Evolutionary conservation across 2,329 filamentous ascomycete genomes (phyloP).

Genomic region (Sporothrix luriei): DNA sequence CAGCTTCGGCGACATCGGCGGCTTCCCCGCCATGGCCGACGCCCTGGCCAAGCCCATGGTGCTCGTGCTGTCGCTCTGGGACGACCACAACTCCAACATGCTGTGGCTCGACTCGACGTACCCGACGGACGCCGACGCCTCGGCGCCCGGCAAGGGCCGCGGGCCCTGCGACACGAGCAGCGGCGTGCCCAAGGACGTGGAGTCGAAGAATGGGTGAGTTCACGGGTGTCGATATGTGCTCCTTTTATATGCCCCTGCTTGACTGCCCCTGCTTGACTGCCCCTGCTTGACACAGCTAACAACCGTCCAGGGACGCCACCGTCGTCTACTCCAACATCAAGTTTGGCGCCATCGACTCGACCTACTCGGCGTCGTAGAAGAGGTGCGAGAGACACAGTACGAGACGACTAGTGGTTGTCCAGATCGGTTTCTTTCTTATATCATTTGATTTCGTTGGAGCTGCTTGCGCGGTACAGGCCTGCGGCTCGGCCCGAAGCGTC

Average conservation of each 20-base stretch:
- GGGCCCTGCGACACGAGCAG: constrained; percentile 52
- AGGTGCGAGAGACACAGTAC: not conserved
- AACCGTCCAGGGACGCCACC: constrained; percentile 25
- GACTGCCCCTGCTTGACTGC: too few species aligned
- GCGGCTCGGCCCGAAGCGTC: constrained; percentile 10
- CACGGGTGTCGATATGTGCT: too few species aligned
- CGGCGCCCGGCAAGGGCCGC: constrained; percentile 48
- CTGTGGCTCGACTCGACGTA: constrained; percentile 63
- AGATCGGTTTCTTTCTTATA: not conserved
- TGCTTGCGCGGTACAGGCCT: not conserved
- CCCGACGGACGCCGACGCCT: constrained; percentile 47
- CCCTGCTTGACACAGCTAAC: not conserved
- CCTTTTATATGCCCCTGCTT: too few species aligned
- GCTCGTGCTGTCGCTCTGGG: constrained; percentile 64
- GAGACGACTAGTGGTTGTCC: not conserved
- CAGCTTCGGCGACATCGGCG: constrained; percentile 56
- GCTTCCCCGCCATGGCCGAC: constrained; percentile 54
- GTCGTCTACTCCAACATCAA: constrained; percentile 40
- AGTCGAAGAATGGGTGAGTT: constrained; percentile 41
- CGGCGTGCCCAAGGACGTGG: constrained; percentile 50
- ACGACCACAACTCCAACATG: constrained; percentile 64
- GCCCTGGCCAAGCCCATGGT: constrained; percentile 56
- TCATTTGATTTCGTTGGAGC: not conserved
- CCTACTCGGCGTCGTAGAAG: constrained; percentile 35
- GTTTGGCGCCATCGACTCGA: constrained; percentile 41